These are phyloP conservation scores for Narthecium ossifragum DNA, from an alignment of 106 monocot species.

Conservation along the genomic window DNA sequence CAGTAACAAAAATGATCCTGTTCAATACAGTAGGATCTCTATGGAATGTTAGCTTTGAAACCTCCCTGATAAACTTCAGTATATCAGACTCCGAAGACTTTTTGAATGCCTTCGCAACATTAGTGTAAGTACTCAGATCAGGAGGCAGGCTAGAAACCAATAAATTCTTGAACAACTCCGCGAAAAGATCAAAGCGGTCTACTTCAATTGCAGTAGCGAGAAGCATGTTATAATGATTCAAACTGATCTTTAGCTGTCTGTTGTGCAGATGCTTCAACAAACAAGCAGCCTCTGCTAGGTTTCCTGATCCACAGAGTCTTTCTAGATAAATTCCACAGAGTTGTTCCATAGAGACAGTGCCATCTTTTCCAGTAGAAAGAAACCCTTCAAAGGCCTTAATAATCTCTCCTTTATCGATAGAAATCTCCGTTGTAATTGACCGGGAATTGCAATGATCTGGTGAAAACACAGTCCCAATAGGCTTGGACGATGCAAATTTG, in stretches of 20 bases:
- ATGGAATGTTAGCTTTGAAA: constrained; percentile 35
- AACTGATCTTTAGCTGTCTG: constrained; percentile 18
- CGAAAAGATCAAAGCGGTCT: constrained; percentile 33
- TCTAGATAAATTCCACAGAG: constrained; percentile 28
- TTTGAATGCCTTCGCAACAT: constrained; percentile 44
- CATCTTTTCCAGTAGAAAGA: constrained; percentile 14
- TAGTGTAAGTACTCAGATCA: constrained; percentile 43
- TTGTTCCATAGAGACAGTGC: constrained; percentile 16
- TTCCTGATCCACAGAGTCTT: constrained; percentile 41
- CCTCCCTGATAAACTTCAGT: constrained; percentile 40
- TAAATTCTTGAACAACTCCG: constrained; percentile 53
- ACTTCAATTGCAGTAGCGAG: constrained; percentile 32
- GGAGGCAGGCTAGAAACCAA: constrained; percentile 44
- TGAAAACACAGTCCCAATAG: background rate
- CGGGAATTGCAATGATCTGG: background rate
- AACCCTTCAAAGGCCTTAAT: constrained; percentile 14
- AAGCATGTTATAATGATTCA: constrained; percentile 38
- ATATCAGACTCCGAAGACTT: constrained; percentile 22
- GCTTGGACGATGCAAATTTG: background rate
- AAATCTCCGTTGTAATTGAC: constrained; percentile 6
- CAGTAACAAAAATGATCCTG: constrained; percentile 44
- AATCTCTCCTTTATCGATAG: constrained; percentile 8
- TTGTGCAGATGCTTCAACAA: constrained; percentile 30
- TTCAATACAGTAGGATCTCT: constrained; percentile 61
- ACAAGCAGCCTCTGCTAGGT: constrained; percentile 23